Conservation (phyloP, 805 yeast species). For the Metschnikowia baotianmanensis region DNA sequence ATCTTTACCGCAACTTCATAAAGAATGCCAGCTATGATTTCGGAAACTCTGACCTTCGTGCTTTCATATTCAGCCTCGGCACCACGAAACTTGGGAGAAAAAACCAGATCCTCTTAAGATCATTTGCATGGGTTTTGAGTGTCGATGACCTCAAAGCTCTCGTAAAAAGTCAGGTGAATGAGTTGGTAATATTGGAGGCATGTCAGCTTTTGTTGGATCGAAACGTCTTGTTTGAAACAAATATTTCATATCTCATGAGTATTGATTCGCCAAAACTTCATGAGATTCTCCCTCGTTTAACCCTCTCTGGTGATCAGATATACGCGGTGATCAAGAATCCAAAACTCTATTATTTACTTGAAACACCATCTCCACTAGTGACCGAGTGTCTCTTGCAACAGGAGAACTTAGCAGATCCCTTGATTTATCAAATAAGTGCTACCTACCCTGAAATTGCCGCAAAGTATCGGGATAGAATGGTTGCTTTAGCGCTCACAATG, state of each 20-base stretch:
- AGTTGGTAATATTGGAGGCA: slow-evolving; percentile 6
- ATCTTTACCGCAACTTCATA: slow-evolving; percentile 35
- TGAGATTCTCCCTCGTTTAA: slow-evolving; percentile 5
- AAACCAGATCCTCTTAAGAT: slow-evolving; percentile 20
- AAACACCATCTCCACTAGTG: slow-evolving; percentile 5
- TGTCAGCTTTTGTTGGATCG: slow-evolving; percentile 6
- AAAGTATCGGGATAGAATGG: slow-evolving; percentile 11
- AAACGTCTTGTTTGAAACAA: slow-evolving; percentile 7
- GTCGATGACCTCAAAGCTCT: slow-evolving; percentile 19
- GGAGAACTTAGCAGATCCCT: slow-evolving; percentile 9
- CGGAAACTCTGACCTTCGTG: slow-evolving; percentile 12
- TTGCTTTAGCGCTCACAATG: slow-evolving; percentile 18
- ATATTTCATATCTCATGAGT: slow-evolving; percentile 10
- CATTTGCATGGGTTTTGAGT: slow-evolving; percentile 27
- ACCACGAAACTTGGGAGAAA: slow-evolving; percentile 4
- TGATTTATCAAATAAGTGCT: slow-evolving; percentile 16
- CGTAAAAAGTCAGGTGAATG: slow-evolving; percentile 10
- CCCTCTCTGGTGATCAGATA: slow-evolving; percentile 7
- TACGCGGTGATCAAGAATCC: slow-evolving; percentile 8
- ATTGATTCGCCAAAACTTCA: slow-evolving; percentile 10
- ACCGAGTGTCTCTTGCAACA: slow-evolving; percentile 2
- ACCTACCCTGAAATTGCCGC: slow-evolving; percentile 11
- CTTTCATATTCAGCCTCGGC: slow-evolving; percentile 11
- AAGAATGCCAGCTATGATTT: slow-evolving; percentile 24
- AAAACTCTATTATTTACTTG: slow-evolving; percentile 10